Percentiles rank a stretch among this genome's conserved stretches.
phyloP scores from a whole-genome alignment of 2,329 filamentous ascomycete genomes.

The Aspergillus brunneoviolaceus region DNA sequence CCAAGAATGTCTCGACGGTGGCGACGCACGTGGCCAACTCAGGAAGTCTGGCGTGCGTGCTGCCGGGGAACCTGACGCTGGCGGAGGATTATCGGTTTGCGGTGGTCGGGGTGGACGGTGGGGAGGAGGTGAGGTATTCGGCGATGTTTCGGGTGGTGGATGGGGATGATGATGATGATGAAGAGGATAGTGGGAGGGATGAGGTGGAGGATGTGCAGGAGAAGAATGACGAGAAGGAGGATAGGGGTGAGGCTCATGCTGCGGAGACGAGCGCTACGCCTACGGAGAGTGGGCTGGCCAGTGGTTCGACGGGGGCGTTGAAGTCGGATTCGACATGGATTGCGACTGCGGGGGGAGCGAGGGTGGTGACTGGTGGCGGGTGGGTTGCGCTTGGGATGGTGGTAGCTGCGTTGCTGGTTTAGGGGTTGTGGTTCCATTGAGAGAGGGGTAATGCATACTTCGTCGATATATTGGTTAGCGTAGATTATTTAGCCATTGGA shows the following conservation, averaged over 20 bases:
- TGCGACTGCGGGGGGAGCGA: background rate
- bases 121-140: background rate
- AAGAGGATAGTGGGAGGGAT: background rate
- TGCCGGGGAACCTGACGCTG: background rate
- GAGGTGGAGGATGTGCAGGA: background rate
- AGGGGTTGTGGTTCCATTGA: background rate
- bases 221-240: background rate
- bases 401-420: background rate
- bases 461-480: background rate
- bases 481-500: background rate
- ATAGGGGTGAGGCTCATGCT: too few species aligned
- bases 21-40: background rate
- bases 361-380: background rate
- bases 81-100: conserved; percentile 6
- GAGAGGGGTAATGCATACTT: too few species aligned
- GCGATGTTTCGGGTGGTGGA: background rate
- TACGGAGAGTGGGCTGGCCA: background rate
- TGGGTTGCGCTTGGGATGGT: background rate
- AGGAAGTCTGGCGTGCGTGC: background rate
- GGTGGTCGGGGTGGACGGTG: background rate
- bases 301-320: background rate
- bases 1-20: background rate
- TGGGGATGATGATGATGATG: background rate
- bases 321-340: background rate
- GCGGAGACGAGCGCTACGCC: background rate